phyloP scores from a whole-genome alignment of 2,329 filamentous ascomycete genomes.

The Neofusicoccum laricinum region DNA sequence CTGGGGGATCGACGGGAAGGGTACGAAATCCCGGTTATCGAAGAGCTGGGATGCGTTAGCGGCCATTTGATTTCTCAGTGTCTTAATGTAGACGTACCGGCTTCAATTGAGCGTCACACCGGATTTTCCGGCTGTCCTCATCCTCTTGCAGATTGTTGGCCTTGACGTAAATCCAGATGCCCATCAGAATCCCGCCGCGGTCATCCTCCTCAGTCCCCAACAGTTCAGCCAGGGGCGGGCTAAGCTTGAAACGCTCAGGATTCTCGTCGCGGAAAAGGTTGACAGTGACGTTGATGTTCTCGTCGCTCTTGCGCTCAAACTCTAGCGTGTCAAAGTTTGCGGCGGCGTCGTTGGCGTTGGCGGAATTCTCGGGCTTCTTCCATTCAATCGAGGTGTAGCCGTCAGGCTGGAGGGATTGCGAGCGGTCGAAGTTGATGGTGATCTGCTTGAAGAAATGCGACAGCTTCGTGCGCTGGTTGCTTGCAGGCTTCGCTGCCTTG shows the following conservation, averaged over 20 bases:
- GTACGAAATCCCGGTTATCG: conserved; percentile 65
- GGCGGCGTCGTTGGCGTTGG: conserved; percentile 55
- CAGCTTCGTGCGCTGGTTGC: conserved; percentile 51
- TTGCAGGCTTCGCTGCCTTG: conserved; percentile 27
- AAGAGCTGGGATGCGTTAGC: conserved; percentile 57
- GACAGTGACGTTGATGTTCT: conserved; percentile 87
- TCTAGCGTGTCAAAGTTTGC: conserved; percentile 86
- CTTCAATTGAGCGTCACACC: conserved; percentile 79
- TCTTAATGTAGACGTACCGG: conserved; percentile 55
- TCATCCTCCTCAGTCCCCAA: conserved; percentile 86
- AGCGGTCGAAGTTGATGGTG: conserved; percentile 59
- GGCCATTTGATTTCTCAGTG: not conserved
- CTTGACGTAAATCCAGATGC: conserved; percentile 92
- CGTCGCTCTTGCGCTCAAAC: conserved; percentile 88
- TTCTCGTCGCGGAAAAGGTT: conserved; percentile 81
- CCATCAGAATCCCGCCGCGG: conserved; percentile 82
- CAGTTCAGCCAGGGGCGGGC: conserved; percentile 74
- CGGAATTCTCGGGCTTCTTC: conserved; percentile 69
- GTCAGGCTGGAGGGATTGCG: conserved; percentile 63
- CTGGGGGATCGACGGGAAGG: conserved; percentile 81
- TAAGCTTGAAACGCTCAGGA: conserved; percentile 80
- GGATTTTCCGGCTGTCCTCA: conserved; percentile 89
- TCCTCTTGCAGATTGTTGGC: conserved; percentile 85
- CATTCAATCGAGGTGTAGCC: conserved; percentile 70
- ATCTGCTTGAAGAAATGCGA: conserved; percentile 83